These are phyloP conservation scores for Mycosarcoma maydis DNA, from an alignment of 1,284 basidiomycete species.

Conservation along the genomic window DNA sequence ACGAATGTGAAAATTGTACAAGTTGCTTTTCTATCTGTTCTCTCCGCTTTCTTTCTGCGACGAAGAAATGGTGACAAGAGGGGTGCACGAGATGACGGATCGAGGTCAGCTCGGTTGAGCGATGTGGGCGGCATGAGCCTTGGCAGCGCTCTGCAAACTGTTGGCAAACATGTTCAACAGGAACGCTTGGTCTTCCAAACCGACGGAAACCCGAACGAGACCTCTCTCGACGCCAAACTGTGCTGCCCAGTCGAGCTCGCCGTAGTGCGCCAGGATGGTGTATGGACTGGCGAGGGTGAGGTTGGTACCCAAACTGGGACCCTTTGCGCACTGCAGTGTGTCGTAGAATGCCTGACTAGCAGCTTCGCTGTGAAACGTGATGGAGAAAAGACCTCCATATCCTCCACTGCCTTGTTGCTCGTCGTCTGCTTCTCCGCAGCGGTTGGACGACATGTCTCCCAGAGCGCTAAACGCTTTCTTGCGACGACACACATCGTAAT, in stretches of 20 bases:
- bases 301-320: conserved; percentile 93
- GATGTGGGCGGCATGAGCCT: conserved; percentile 14
- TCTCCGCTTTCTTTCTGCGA: too few species aligned
- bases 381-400: conserved; percentile 89
- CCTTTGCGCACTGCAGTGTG: conserved; percentile 82
- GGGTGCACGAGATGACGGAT: too few species aligned
- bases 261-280: conserved; percentile 89
- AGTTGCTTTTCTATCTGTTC: too few species aligned
- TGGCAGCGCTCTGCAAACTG: conserved; percentile 76
- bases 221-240: conserved; percentile 84
- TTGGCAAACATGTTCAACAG: conserved; percentile 75
- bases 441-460: conserved; percentile 1
- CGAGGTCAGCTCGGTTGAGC: too few species aligned
- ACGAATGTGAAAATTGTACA: too few species aligned
- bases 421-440: background rate
- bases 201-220: conserved; percentile 88
- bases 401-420: conserved; percentile 68
- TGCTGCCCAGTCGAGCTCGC: conserved; percentile 91
- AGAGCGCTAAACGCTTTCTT: conserved; percentile 51
- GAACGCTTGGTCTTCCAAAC: conserved; percentile 79
- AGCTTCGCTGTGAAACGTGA: conserved; percentile 79
- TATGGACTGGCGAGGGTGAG: conserved; percentile 95
- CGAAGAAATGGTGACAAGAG: too few species aligned
- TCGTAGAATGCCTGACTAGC: conserved; percentile 89
- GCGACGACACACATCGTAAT: conserved; percentile 78